Evolutionary conservation across 2,329 filamentous ascomycete genomes (phyloP).

Genomic region (Pseudogymnoascus sp.): DNA sequence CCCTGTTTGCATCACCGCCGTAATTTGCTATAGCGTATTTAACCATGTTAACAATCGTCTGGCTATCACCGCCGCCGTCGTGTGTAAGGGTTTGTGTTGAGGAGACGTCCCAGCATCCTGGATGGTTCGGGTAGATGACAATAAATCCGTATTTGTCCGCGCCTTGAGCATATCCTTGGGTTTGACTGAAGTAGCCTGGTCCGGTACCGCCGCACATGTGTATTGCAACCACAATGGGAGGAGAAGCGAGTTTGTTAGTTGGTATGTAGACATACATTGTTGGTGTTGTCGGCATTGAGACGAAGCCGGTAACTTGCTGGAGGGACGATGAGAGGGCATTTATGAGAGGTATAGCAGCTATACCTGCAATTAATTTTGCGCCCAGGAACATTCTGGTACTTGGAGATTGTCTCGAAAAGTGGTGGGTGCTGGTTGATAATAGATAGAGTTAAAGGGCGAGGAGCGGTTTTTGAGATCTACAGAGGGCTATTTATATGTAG

Average conservation of each 20-base stretch:
- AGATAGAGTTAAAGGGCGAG: neutral
- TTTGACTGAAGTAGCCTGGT: slow-evolving; percentile 22
- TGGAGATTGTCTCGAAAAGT: neutral
- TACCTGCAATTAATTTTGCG: neutral
- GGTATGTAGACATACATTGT: slow-evolving; percentile 25
- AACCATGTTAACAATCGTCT: slow-evolving; percentile 53
- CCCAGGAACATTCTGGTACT: neutral
- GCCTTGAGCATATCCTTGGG: slow-evolving; percentile 30
- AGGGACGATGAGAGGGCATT: slow-evolving; percentile 11
- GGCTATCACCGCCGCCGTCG: slow-evolving; percentile 49
- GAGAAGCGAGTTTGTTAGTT: slow-evolving; percentile 12
- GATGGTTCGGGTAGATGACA: slow-evolving; percentile 51
- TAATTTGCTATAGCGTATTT: slow-evolving; percentile 45
- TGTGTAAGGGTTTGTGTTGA: slow-evolving; percentile 44
- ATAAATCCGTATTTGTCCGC: slow-evolving; percentile 50
- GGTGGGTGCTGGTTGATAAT: neutral
- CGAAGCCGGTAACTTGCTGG: slow-evolving; percentile 17
- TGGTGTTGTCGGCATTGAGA: slow-evolving; percentile 19
- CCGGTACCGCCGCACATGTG: slow-evolving; percentile 10
- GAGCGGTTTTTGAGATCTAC: neutral
- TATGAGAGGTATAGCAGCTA: neutral
- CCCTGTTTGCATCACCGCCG: slow-evolving; percentile 40
- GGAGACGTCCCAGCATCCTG: slow-evolving; percentile 51
- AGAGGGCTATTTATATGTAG: neutral
- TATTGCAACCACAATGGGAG: slow-evolving; percentile 24